These are phyloP conservation scores for Teratosphaeria epicoccoides DNA, from an alignment of 2,329 filamentous ascomycete species.

Conservation along the genomic window DNA sequence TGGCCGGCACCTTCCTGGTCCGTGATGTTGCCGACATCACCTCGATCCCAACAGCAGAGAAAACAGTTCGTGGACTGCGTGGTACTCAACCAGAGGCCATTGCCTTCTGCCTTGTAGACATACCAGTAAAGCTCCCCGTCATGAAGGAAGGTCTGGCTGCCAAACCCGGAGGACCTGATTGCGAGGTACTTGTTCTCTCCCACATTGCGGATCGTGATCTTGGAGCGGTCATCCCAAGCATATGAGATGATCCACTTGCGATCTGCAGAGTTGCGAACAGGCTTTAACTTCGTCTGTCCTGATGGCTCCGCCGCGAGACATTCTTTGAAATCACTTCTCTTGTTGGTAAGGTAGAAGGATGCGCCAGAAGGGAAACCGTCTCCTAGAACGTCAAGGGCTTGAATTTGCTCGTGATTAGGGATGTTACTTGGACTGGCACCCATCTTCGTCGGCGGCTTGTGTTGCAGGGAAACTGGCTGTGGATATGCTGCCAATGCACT, in stretches of 20 bases:
- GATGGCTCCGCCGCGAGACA: conserved; percentile 4
- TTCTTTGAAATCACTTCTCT: conserved; percentile 3
- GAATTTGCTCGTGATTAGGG: conserved; percentile 4
- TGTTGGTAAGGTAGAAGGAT: conserved; percentile 7
- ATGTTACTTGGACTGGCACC: conserved; percentile 7
- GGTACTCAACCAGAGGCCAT: conserved; percentile 7
- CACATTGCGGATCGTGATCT: conserved; percentile 2
- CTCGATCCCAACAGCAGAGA: conserved; percentile 3
- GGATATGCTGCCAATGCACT: background rate
- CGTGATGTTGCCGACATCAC: conserved; percentile 4
- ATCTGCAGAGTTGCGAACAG: conserved; percentile 3
- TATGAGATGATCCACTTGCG: conserved; percentile 9
- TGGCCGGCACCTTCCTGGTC: conserved; percentile 1
- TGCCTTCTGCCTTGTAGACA: conserved; percentile 4
- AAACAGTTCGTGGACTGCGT: conserved; percentile 6
- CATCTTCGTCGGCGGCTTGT: background rate
- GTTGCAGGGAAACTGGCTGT: background rate
- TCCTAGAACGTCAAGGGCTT: conserved; percentile 4
- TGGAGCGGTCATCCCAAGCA: conserved; percentile 5
- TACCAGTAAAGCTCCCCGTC: conserved; percentile 5
- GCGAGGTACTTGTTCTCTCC: conserved; percentile 4
- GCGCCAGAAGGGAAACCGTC: conserved; percentile 7
- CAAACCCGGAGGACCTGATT: background rate
- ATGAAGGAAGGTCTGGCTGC: conserved; percentile 1
- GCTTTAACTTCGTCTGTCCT: background rate